Evolutionary conservation across 73 alveolate genomes (phyloP).

Genomic region (Stentor roeselii): DNA sequence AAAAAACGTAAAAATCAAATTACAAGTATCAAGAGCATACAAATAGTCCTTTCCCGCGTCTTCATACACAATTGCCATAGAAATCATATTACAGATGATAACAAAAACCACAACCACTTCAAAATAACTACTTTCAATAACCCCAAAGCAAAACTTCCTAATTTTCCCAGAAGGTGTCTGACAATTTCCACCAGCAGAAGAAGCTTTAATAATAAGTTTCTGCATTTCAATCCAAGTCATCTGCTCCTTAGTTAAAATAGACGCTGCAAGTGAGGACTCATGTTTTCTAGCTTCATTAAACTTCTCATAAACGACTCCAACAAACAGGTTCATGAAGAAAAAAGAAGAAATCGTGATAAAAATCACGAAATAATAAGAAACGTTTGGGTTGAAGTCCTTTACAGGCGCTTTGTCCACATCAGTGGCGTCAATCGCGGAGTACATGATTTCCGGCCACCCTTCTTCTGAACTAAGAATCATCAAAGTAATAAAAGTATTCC

Average conservation of each 20-base stretch:
- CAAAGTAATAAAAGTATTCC: constrained; percentile 76
- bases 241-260: constrained; percentile 44
- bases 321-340: constrained; percentile 85
- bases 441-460: constrained; percentile 92
- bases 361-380: constrained; percentile 75
- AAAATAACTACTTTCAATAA: constrained; percentile 64
- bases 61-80: constrained; percentile 81
- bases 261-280: constrained; percentile 43
- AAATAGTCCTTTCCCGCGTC: constrained; percentile 41
- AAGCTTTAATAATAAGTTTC: constrained; percentile 43
- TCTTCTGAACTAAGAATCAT: constrained; percentile 84
- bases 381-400: constrained; percentile 53
- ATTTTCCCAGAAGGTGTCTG: constrained; percentile 48
- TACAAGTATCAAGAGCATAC: constrained; percentile 48
- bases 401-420: constrained; percentile 63
- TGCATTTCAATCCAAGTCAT: constrained; percentile 65
- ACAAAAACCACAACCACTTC: constrained; percentile 62
- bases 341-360: constrained; percentile 85
- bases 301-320: constrained; percentile 92
- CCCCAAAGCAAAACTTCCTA: constrained; percentile 71
- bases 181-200: constrained; percentile 56
- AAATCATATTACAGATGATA: constrained; percentile 65
- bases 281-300: constrained; percentile 76
- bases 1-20: constrained; percentile 72
- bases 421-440: constrained; percentile 52